Conservation (phyloP, 495 filamentous ascomycete genomes). For the Trichoderma asperelloides region DNA sequence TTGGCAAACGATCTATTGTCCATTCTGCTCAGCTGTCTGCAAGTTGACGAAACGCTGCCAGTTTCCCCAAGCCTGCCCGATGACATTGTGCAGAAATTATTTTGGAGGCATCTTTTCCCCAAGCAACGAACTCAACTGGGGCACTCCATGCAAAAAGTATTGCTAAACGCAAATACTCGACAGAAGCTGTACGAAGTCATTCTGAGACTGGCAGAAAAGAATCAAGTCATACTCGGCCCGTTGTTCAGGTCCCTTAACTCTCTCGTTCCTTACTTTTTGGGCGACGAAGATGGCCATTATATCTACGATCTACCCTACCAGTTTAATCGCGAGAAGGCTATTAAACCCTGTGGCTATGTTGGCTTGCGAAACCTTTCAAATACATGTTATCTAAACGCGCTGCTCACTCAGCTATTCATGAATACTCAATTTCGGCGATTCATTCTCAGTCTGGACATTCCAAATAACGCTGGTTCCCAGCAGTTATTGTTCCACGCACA, state of each 20-base stretch:
- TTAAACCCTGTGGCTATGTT: constrained; percentile 68
- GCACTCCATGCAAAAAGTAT: constrained; percentile 21
- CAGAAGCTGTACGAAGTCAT: constrained; percentile 57
- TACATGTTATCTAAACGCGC: constrained; percentile 94
- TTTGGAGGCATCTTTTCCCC: constrained; percentile 62
- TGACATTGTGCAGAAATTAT: constrained; percentile 47
- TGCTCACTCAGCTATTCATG: constrained; percentile 96
- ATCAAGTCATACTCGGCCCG: constrained; percentile 35
- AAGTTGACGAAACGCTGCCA: constrained; percentile 36
- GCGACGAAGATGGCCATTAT: constrained; percentile 32
- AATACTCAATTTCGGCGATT: constrained; percentile 82
- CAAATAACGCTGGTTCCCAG: constrained; percentile 49
- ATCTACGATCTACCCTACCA: constrained; percentile 46
- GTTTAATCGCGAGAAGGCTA: constrained; percentile 57
- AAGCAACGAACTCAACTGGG: constrained; percentile 38
- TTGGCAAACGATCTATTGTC: constrained; percentile 29
- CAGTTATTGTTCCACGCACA: constrained; percentile 68
- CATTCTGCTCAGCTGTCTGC: constrained; percentile 34
- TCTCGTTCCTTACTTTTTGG: constrained; percentile 29
- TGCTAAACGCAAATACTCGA: constrained; percentile 49
- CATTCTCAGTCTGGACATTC: constrained; percentile 54
- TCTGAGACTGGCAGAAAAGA: constrained; percentile 47
- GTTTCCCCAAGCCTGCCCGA: constrained; percentile 36
- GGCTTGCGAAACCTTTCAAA: constrained; percentile 87
- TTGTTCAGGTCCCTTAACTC: constrained; percentile 46